Base-by-base conservation (phyloP, 176 grass and related monocot genomes). In the Oryza longistaminata region DNA sequence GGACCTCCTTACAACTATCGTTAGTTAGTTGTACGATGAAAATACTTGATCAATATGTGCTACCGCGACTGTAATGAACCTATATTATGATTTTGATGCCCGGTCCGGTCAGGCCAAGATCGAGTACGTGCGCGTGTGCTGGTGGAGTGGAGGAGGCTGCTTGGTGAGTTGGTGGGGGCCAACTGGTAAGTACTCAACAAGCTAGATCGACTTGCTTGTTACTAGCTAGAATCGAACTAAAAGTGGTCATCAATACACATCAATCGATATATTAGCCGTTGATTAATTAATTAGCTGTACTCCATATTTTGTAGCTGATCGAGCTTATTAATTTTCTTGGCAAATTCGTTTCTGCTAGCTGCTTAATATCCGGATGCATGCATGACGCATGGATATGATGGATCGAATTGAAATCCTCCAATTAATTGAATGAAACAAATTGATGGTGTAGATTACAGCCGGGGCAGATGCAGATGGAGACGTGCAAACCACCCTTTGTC, bases 401-500 rank as follows among this genome's bases (percentile, higher is more conserved):
- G 27, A 61, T 40, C 21, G 3, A 50, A 27, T 14, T 68, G 7
- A 39, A 75, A 70, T 11, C 3, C 52, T 72, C 80, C 66, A 43
- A 37, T 7, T 8, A 43, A 37, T 7, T 11, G 25, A 87, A 75
- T 46, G 71, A 75, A 75, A 81, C 77, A 58, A 68, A 25, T 11
- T 2, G 7, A 2, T 5, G 48, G 60, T 31, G 45, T 21, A 26
- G 17, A 40, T 15, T 37, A 60, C 31, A 8, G 0, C 65, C 6
- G 68, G 34, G 70, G 29, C 42, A 43, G 48, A 35, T 1, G 43
- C 16, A 8, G 80, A 80, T 14, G 77, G 29, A 6, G 85, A 86
- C 85, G 43, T 31, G 44, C 15, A 81, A 86, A 53, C 76, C 43
- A 14, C 73, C 62, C 24, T 60, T 49, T 58, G 17, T 58, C 53